Evolutionary conservation across 2,329 filamentous ascomycete species (phyloP), one percentile per base, ranked within the genome.

Genomic region (Arthrobotrys megalospora): DNA sequence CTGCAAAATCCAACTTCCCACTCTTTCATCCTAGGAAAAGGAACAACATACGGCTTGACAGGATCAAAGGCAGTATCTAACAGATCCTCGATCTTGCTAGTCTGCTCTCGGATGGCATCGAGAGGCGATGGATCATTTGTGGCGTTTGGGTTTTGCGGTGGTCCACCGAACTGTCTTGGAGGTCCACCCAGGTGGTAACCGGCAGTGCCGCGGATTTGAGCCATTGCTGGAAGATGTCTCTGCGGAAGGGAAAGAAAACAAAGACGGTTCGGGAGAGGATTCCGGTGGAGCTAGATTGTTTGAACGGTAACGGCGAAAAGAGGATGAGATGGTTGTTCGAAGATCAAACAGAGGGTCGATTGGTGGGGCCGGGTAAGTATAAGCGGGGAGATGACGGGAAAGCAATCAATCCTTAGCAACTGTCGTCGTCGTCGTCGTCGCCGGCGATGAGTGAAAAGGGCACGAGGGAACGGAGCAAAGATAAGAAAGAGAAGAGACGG

Each of bases 61-160:
- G 96, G 96, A 84, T 97, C 95, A 83, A 93, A 92, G 83, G 94
- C 81, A 32, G 90, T 93, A 85, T 98, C 96, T 84, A 99, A 86
- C 84, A 93, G 86, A 84, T 99, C 96, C 87, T 99, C 96, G 81
- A 99, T 95, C 89, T 97, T 98, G 91, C 93, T 97, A 64, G 96
- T 99, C 86, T 98, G 94, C 85, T 94, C 90, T 80, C 96, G 89
- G 84, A 99, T 93, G 82, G 93, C 89, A 85, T 97, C 96, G 82
- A 99, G 89, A 73, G 92, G 90, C 83, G 81, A 82, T 11, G 84
- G 82, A 63, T 85, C 84, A 21, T 80, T 80, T 43, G 70, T 82
- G 24, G 81, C 82, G 53, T 83, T 83, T 41, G 79, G 82, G 80
- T 82, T 82, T 14, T 53, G 50, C 62, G 81, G 81, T 32, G 83